Conservation (phyloP, 2,329 filamentous ascomycete species). For the Gyromitra esculenta region DNA sequence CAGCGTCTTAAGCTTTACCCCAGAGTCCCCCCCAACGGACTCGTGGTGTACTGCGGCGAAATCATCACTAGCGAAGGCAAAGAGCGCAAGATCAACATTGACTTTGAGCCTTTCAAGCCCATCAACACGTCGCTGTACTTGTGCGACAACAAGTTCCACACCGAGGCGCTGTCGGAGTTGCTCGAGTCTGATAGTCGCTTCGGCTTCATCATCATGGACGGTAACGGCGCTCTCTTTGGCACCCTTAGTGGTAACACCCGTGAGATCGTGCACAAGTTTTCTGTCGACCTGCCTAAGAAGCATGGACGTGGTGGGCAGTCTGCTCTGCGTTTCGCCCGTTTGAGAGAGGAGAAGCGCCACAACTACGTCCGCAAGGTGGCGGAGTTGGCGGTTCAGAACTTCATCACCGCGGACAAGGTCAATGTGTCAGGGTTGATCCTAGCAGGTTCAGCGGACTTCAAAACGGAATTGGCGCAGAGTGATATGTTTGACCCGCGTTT, state of each 20-base stretch:
- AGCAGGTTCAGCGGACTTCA: slow-evolving; percentile 98
- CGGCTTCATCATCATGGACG: slow-evolving; percentile 99
- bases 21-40: slow-evolving; percentile 96
- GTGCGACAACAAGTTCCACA: slow-evolving; percentile 99
- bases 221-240: slow-evolving; percentile 96
- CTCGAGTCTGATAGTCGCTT: slow-evolving; percentile 99
- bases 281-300: slow-evolving; percentile 98
- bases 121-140: slow-evolving; percentile 99
- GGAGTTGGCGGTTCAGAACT: slow-evolving; percentile 97
- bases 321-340: slow-evolving; percentile 97
- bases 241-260: slow-evolving; percentile 97
- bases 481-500: slow-evolving; percentile 96
- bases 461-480: slow-evolving; percentile 97
- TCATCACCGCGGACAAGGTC: slow-evolving; percentile 97
- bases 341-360: slow-evolving; percentile 99
- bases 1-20: slow-evolving; percentile 99
- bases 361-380: slow-evolving; percentile 99
- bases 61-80: slow-evolving; percentile 98
- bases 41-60: slow-evolving; percentile 99
- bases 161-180: slow-evolving; percentile 93
- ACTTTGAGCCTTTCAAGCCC: slow-evolving; percentile 99
- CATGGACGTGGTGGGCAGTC: slow-evolving; percentile 99
- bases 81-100: slow-evolving; percentile 99
- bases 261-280: slow-evolving; percentile 97
- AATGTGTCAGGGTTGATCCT: slow-evolving; percentile 96